Conservation (phyloP, 2,329 filamentous ascomycete species). For the Beauveria bassiana region DNA sequence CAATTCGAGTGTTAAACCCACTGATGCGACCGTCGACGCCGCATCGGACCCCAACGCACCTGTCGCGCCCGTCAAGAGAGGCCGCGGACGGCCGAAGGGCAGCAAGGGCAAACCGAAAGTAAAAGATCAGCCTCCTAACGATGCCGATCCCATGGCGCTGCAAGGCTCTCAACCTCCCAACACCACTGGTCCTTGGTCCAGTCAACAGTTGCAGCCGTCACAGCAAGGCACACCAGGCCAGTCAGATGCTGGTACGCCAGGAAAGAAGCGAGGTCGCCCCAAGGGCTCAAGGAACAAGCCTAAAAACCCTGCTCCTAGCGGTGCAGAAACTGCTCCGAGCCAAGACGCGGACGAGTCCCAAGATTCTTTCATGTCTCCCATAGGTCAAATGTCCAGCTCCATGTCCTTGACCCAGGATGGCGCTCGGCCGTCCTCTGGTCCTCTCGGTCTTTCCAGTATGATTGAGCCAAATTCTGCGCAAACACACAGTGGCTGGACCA, state of each 20-base stretch:
- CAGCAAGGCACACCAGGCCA: constrained; percentile 14
- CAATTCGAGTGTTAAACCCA: neutral
- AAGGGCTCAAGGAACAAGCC: constrained; percentile 40
- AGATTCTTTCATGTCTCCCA: constrained; percentile 4
- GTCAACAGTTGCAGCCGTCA: neutral
- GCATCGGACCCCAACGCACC: constrained; percentile 11
- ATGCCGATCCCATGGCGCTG: neutral
- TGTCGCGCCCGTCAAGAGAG: constrained; percentile 29
- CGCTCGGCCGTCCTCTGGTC: neutral
- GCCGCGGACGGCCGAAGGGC: constrained; percentile 48
- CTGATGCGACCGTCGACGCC: neutral
- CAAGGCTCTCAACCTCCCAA: constrained; percentile 4
- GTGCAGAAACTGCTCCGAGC: neutral
- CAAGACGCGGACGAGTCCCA: constrained; percentile 6
- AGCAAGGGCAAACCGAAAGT: constrained; percentile 50
- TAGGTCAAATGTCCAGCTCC: constrained; percentile 1
- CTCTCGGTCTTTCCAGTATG: constrained; percentile 7
- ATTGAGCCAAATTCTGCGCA: neutral
- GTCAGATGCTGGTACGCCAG: constrained; percentile 15
- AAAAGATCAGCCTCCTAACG: constrained; percentile 24
- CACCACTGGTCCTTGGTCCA: neutral
- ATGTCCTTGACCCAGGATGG: constrained; percentile 1
- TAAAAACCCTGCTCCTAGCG: constrained; percentile 15
- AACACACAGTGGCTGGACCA: constrained; percentile 6
- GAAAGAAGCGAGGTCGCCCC: constrained; percentile 31